Evolutionary conservation across 345 rosid genomes (phyloP).

Genomic region (Hibiscus mutabilis): DNA sequence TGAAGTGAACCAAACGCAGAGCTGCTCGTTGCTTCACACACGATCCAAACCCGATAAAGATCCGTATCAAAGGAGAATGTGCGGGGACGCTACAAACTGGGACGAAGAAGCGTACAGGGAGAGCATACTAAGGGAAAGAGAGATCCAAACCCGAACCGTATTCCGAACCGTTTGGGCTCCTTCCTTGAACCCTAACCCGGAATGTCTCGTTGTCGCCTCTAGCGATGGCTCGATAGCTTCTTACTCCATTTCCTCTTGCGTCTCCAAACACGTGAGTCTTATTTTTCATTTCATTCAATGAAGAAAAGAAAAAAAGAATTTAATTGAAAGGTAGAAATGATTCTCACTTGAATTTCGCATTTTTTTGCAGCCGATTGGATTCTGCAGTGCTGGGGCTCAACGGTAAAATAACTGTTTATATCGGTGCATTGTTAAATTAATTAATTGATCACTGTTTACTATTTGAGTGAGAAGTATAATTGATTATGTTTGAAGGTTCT

Average conservation of each 20-base stretch:
- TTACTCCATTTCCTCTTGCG: constrained; percentile 61
- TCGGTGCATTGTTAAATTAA: neutral
- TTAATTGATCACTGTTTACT: neutral
- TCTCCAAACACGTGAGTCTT: constrained; percentile 42
- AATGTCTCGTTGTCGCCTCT: constrained; percentile 55
- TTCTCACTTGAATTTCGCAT: neutral
- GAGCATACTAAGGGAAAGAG: constrained; percentile 60
- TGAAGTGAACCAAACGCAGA: neutral
- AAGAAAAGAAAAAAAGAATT: neutral
- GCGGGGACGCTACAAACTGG: constrained; percentile 74
- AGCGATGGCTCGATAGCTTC: constrained; percentile 81
- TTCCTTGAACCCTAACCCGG: constrained; percentile 44
- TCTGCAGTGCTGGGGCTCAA: constrained; percentile 22
- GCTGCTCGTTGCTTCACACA: neutral
- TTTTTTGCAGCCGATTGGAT: constrained; percentile 36
- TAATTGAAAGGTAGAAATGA: neutral
- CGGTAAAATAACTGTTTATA: constrained; percentile 31
- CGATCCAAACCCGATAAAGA: neutral
- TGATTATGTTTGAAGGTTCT: constrained; percentile 20
- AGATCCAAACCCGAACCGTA: constrained; percentile 36
- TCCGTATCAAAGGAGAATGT: constrained; percentile 24
- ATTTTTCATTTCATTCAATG: neutral
- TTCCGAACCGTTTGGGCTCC: constrained; percentile 65
- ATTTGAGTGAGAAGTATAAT: neutral
- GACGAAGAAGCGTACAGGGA: constrained; percentile 68